Conservation (phyloP, 2,329 filamentous ascomycete genomes). For the Zasmidium cellare region DNA sequence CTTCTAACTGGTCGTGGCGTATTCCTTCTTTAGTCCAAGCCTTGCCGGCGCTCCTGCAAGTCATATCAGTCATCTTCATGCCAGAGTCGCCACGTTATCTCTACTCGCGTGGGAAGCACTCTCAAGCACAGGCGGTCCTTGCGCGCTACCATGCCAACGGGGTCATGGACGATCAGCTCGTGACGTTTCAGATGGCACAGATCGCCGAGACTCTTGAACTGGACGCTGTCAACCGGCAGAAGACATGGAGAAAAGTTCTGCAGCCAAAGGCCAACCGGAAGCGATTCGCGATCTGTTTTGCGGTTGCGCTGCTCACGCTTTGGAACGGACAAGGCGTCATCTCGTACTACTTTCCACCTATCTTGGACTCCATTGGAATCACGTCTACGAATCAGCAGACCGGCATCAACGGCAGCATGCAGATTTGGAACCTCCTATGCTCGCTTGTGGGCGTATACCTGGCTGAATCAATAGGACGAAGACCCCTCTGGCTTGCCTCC, state of each 20-base stretch:
- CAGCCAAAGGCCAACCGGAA: constrained; percentile 31
- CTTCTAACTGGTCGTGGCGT: constrained; percentile 28
- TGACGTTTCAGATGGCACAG: constrained; percentile 65
- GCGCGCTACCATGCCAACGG: constrained; percentile 67
- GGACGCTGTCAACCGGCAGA: constrained; percentile 52
- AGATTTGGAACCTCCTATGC: constrained; percentile 41
- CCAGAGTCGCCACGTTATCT: constrained; percentile 18
- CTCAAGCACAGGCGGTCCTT: constrained; percentile 37
- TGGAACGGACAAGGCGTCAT: constrained; percentile 43
- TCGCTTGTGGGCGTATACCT: constrained; percentile 40
- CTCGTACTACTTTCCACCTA: constrained; percentile 31
- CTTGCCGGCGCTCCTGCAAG: constrained; percentile 20
- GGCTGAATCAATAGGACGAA: constrained; percentile 43
- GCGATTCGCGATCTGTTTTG: constrained; percentile 38
- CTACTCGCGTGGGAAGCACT: constrained; percentile 8
- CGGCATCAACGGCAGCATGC: constrained; percentile 41
- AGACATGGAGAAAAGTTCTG: constrained; percentile 28
- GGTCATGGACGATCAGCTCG: constrained; percentile 57
- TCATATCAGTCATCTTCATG: constrained; percentile 5
- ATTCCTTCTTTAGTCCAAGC: constrained; percentile 28
- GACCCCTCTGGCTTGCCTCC: constrained; percentile 45
- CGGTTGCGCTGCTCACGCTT: constrained; percentile 39
- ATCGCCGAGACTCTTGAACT: constrained; percentile 58
- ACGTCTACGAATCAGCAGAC: constrained; percentile 36
- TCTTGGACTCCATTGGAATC: constrained; percentile 41